phyloP scores from a whole-genome alignment of 768 basidiomycete species.

The Auriscalpium orientale region DNA sequence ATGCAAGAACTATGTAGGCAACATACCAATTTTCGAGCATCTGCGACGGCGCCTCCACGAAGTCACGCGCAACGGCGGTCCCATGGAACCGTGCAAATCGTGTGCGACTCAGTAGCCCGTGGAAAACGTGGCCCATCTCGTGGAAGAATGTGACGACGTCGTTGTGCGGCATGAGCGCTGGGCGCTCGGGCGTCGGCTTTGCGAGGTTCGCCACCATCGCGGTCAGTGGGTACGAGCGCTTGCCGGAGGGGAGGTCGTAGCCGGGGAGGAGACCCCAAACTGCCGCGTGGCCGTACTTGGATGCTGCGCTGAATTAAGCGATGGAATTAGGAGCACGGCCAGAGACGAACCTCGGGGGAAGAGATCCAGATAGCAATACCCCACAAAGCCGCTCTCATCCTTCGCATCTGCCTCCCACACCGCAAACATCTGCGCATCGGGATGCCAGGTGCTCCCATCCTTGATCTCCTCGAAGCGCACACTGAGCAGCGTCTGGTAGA shows the following conservation, averaged over 20 bases:
- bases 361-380: constrained; percentile 83
- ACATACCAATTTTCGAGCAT: constrained; percentile 85
- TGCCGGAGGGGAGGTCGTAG: constrained; percentile 46
- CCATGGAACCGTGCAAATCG: constrained; percentile 77
- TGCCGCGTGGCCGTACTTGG: constrained; percentile 82
- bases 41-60: constrained; percentile 86
- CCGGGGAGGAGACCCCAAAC: constrained; percentile 75
- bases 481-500: constrained; percentile 77
- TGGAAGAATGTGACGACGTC: constrained; percentile 91
- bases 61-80: constrained; percentile 71
- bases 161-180: constrained; percentile 80
- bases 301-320: constrained; percentile 31
- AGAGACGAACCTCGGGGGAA: constrained; percentile 63
- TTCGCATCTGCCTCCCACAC: constrained; percentile 80
- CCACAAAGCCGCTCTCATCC: constrained; percentile 65
- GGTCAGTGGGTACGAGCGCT: constrained; percentile 62
- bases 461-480: constrained; percentile 51
- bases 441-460: constrained; percentile 72
- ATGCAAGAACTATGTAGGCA: constrained; percentile 3
- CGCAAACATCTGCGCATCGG: constrained; percentile 79
- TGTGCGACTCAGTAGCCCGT: constrained; percentile 56
- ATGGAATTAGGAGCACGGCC: neutral
- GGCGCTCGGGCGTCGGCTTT: constrained; percentile 72
- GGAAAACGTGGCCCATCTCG: constrained; percentile 62
- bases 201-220: constrained; percentile 92